Evolutionary conservation across 352 stramenopile genomes (phyloP), one percentile per base, ranked within the genome.

Genomic region (Phytophthora lateralis): DNA sequence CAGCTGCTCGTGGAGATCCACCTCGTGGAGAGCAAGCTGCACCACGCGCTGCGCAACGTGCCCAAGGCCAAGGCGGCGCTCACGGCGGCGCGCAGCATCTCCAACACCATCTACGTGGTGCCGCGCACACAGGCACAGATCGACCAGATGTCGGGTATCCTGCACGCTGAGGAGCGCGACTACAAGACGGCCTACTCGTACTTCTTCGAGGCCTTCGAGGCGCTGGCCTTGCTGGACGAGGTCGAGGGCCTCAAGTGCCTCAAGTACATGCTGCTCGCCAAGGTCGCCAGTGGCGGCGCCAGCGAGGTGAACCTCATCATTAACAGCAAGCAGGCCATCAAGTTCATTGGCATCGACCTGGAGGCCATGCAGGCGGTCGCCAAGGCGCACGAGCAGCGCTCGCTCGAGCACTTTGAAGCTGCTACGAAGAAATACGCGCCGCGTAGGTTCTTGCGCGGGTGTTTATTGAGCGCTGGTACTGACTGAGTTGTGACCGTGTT

Each of bases 151-250:
- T 98, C 90, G 49, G 97, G 97, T 35, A 96, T 97, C 38, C 85
- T 99, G 30, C 96, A 99, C 71, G 97, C 93, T 10, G 97, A 99
- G 67, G 97, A 99, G 76, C 84, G 92, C 38, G 98, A 99, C 82
- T 99, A 99, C 85, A 98, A 99, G 78, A 99, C 97, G 15, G 95
- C 97, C 10, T 99, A 99, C 74, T 99, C 97, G 43, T 99, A 99
- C 88, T 99, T 99, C 78, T 97, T 99, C 52, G 98, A 99, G 67
- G 85, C 92, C 0, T 98, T 98, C 56, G 96, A 98, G 73, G 96
- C 95, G 6, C 98, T 99, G 44, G 89, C 97, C 49, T 85, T 86
- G 38, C 71, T 98, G 12, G 94, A 98, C 69, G 82, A 97, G 51
- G 66, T 72, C 15, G 82, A 93, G 27, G 83, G 87, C 17, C 66